Percentiles rank a stretch among this genome's conserved stretches.
These are phyloP conservation scores for Lachnellula willkommii DNA, from an alignment of 2,329 filamentous ascomycete species.

Conservation along the genomic window DNA sequence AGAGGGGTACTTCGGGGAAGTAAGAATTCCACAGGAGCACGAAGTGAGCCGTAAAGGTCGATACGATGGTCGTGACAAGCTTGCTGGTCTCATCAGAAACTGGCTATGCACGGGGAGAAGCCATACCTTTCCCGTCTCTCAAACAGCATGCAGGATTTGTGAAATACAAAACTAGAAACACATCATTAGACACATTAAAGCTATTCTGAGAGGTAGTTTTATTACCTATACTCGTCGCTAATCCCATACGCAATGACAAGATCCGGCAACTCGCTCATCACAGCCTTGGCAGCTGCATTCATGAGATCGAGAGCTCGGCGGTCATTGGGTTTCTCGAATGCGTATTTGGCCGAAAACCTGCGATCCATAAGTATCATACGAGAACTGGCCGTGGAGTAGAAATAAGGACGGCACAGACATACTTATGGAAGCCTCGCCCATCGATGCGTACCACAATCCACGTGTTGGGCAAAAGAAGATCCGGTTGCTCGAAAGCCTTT, in stretches of 20 bases:
- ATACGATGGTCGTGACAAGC: conserved; percentile 83
- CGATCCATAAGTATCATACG: conserved; percentile 1
- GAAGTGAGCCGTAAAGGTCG: conserved; percentile 90
- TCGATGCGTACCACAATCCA: conserved; percentile 96
- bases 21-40: conserved; percentile 71
- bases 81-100: conserved; percentile 54
- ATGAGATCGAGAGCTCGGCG: conserved; percentile 81
- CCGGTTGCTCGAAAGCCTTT: conserved; percentile 77
- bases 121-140: conserved; percentile 73
- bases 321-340: conserved; percentile 91
- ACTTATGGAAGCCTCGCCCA: conserved; percentile 94
- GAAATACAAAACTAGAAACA: conserved; percentile 72
- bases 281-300: conserved; percentile 84
- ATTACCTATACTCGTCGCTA: conserved; percentile 83
- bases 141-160: conserved; percentile 76
- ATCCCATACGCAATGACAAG: conserved; percentile 85
- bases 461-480: conserved; percentile 78
- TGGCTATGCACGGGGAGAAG: neutral
- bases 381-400: neutral
- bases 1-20: conserved; percentile 67
- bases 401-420: conserved; percentile 23
- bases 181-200: conserved; percentile 7
- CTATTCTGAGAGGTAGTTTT: too few species aligned
- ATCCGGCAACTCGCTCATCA: conserved; percentile 78
- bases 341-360: conserved; percentile 77